Conservation (phyloP, 2,329 filamentous ascomycete species). For the Cordyceps cicadae region DNA sequence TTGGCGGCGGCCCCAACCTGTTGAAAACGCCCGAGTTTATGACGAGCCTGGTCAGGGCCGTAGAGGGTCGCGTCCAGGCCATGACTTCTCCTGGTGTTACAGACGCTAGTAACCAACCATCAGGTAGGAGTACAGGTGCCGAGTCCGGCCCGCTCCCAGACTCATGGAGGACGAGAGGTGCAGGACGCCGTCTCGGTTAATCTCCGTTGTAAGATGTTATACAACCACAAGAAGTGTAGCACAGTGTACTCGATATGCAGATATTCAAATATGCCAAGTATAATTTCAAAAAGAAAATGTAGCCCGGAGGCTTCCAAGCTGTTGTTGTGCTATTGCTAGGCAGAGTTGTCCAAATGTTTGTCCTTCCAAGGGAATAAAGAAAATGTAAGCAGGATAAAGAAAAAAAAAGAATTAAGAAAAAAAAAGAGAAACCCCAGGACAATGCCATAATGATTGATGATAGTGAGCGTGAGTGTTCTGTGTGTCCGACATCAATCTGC, state of each 20-base stretch:
- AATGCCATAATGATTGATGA: neutral
- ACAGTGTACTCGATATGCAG: neutral
- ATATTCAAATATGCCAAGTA: neutral
- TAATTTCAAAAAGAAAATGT: neutral
- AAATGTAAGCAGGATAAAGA: neutral
- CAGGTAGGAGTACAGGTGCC: slow-evolving; percentile 7
- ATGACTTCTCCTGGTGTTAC: neutral
- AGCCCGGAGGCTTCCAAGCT: neutral
- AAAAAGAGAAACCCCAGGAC: neutral
- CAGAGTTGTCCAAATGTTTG: neutral
- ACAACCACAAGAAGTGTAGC: neutral
- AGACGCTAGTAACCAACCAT: neutral
- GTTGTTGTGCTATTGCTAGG: neutral
- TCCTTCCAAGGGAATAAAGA: neutral
- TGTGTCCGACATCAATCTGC: neutral
- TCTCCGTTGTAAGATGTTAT: neutral
- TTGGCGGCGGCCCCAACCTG: slow-evolving; percentile 73
- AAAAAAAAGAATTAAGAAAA: neutral
- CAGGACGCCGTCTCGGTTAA: slow-evolving; percentile 53
- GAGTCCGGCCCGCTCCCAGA: slow-evolving; percentile 46
- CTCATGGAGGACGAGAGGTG: slow-evolving; percentile 55
- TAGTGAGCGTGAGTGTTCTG: slow-evolving; percentile 1
- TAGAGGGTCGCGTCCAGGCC: neutral
- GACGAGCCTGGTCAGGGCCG: slow-evolving; percentile 52
- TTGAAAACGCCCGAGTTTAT: slow-evolving; percentile 68